Conservation (phyloP, 192 early-diverging fungal species). For the Phycomyces nitens region DNA sequence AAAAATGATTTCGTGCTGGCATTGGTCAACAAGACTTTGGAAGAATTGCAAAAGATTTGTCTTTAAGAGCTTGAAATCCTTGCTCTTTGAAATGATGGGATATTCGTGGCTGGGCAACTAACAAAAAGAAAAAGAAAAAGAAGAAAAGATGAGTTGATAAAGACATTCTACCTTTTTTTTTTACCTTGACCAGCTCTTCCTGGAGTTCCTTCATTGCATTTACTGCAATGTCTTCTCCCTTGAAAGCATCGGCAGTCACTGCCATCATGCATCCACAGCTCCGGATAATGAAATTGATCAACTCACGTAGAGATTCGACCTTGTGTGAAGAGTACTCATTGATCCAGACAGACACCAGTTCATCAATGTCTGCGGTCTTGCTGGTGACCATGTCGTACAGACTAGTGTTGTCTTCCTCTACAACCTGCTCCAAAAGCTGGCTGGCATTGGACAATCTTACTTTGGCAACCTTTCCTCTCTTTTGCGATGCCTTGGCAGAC, state of each 20-base stretch:
- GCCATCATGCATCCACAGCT: constrained; percentile 53
- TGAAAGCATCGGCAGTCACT: constrained; percentile 39
- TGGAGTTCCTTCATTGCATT: constrained; percentile 58
- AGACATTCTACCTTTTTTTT: constrained; percentile 4
- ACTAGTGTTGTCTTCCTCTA: constrained; percentile 6
- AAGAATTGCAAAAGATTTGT: constrained; percentile 70
- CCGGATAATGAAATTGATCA: constrained; percentile 75
- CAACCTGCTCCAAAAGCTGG: constrained; percentile 20
- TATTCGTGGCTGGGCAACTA: constrained; percentile 60
- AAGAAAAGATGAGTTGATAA: not conserved
- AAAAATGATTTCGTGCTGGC: constrained; percentile 60
- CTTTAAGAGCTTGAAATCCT: constrained; percentile 61
- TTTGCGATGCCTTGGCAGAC: not conserved
- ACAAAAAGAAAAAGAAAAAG: not conserved
- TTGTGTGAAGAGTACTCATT: constrained; percentile 53
- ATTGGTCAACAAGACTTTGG: constrained; percentile 49
- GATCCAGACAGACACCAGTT: constrained; percentile 70
- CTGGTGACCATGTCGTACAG: constrained; percentile 23
- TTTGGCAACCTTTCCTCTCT: not conserved
- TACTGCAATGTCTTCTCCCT: constrained; percentile 56
- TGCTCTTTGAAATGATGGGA: constrained; percentile 70
- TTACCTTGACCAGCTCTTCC: constrained; percentile 55
- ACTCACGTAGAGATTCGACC: constrained; percentile 54
- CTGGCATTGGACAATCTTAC: not conserved
- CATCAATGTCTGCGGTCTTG: constrained; percentile 43